Evolutionary conservation across 768 basidiomycete species (phyloP).

Genomic region (Gyrodon lividus): DNA sequence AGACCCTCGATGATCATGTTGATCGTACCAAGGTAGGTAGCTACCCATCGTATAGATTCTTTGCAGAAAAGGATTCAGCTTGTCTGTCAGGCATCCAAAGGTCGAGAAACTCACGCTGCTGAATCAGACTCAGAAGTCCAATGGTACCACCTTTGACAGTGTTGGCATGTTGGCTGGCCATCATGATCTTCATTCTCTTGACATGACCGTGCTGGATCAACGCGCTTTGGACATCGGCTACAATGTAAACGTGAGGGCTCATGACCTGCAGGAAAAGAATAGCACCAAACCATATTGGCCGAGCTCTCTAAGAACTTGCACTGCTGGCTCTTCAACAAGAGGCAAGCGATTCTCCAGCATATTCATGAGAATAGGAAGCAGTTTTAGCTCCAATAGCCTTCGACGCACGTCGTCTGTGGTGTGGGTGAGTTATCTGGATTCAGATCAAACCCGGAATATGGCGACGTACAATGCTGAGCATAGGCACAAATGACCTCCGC

Average conservation of each 20-base stretch:
- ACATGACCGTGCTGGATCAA: neutral
- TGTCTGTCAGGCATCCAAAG: neutral
- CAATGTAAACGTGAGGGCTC: neutral
- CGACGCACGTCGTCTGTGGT: neutral
- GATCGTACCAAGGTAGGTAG: neutral
- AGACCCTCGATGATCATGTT: neutral
- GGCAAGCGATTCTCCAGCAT: constrained; percentile 6
- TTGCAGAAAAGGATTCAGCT: neutral
- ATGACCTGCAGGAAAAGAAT: neutral
- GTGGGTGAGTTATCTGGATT: neutral
- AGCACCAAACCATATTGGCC: neutral
- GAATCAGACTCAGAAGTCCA: neutral
- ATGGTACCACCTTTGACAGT: neutral
- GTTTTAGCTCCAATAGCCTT: neutral
- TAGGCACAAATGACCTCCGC: constrained; percentile 2
- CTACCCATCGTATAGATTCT: neutral
- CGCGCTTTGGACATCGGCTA: neutral
- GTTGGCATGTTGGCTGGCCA: neutral
- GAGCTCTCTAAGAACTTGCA: constrained; percentile 2
- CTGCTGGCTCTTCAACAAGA: constrained; percentile 5
- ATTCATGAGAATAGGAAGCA: neutral
- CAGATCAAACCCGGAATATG: too few relatives aligned
- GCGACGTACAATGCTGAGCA: neutral
- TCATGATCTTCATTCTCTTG: neutral
- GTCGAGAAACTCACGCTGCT: neutral